A percentile compares a stretch with the other conserved stretches of the same genome.
These are phyloP conservation scores for Globisporangium yorkense DNA, from an alignment of 352 stramenopile genomes.

Conservation along the genomic window DNA sequence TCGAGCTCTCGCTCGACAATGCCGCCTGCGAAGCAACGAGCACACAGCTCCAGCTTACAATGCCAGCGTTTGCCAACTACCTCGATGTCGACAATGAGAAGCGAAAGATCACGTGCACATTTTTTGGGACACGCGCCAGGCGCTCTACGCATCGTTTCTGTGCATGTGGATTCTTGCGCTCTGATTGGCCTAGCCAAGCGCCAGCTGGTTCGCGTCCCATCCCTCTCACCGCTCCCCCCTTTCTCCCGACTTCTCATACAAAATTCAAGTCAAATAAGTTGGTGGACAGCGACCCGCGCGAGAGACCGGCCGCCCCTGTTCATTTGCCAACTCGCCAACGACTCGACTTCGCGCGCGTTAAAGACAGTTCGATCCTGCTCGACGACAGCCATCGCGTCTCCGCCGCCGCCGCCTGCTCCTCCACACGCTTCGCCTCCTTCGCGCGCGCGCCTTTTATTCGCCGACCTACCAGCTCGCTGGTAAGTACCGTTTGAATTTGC, in stretches of 20 bases:
- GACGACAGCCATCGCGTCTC: background rate
- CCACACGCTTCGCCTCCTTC: background rate
- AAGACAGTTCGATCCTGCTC: constrained; percentile 6
- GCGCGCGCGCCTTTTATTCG: constrained; percentile 14
- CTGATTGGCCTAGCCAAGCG: constrained; percentile 1
- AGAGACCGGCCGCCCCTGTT: constrained; percentile 8
- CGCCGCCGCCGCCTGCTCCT: background rate
- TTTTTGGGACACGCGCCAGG: constrained; percentile 3
- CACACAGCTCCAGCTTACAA: no score
- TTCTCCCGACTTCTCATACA: constrained; percentile 1
- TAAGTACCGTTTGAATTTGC: constrained; percentile 14
- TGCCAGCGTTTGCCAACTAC: no score
- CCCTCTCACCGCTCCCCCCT: constrained; percentile 7
- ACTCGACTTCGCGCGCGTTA: background rate
- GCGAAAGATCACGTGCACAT: no score
- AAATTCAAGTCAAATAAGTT: background rate
- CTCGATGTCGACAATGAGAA: background rate
- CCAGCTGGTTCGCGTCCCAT: constrained; percentile 10
- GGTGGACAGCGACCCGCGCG: constrained; percentile 3
- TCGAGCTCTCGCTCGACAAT: no score
- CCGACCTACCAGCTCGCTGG: constrained; percentile 18
- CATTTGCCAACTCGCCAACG: constrained; percentile 10
- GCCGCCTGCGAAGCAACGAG: no score
- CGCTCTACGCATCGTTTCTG: background rate
- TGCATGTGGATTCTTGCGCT: background rate